Base-by-base conservation (phyloP, 164 flowering plant genomes). In the Euptelea pleiosperma region DNA sequence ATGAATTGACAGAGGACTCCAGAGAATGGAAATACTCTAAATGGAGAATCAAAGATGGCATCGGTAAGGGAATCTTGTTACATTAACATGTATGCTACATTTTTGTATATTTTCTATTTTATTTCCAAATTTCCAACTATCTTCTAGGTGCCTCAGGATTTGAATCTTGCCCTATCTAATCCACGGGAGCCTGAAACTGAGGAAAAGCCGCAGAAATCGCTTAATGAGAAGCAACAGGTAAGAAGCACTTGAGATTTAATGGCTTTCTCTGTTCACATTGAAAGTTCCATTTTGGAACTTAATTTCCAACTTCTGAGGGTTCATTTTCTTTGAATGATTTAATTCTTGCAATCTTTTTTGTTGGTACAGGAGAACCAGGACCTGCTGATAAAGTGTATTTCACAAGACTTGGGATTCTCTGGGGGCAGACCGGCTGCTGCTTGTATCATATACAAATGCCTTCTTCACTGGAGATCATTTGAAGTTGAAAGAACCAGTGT, bases 381-480 rank as follows among this genome's bases (percentile, higher is more conserved):
- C 65, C 42, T 94, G 63, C 73, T 94, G 64, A 79, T 94, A 52
- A 86, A 81, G 69, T 94, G 95, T 54, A 81, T 94, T 56, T 71
- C 95, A 57, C 89, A 85, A 75, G 89, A 91, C 68, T 66, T 94
- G 41, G 97, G 97, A 63, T 91, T 83, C 66, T 80, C 93, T 61
- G 80, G 84, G 34, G 86, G 96, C 55, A 91, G 74, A 63, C 97
- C 99, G 25, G 65, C 89, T 70, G 91, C 99, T 61, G 95, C 97
- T 49, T 84, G 93, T 72, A 68, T 94, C 49, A 87, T 94, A 58
- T 94, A 91, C 77, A 94, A 91, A 65, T 80, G 93, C 72, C 96
- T 94, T 56, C 93, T 94, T 57, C 99, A 94, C 61, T 94, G 99
- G 99, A 85, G 96, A 60, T 94, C 97, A 56, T 94, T 94, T 75